These are phyloP conservation scores for Rhizophagus sp. DNA, from an alignment of 192 early-diverging fungal species.

Conservation along the genomic window DNA sequence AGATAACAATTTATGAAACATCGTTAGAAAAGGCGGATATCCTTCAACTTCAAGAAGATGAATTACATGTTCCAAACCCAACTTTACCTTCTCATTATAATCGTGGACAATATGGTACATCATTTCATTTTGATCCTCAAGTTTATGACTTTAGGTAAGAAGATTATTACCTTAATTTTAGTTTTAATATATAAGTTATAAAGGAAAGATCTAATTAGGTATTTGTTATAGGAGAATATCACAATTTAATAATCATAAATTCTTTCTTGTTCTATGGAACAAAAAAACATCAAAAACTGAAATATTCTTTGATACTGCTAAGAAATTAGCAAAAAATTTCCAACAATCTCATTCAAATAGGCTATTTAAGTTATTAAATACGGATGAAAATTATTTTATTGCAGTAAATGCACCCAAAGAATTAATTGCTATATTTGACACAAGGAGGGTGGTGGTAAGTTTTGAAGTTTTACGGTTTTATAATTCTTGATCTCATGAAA, in stretches of 20 bases:
- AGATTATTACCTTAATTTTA: not conserved
- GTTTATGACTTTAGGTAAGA: not conserved
- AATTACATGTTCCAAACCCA: not conserved
- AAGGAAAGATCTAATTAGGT: not conserved
- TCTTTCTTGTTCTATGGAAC: not conserved
- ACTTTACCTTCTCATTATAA: not conserved
- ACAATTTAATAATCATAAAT: not conserved
- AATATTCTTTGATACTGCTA: not conserved
- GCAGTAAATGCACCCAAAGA: constrained; percentile 17
- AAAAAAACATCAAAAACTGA: not conserved
- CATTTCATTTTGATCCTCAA: not conserved
- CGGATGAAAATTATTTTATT: not conserved
- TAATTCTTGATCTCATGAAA: not conserved
- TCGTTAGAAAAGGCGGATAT: not conserved
- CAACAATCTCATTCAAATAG: not conserved
- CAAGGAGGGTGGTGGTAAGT: not conserved
- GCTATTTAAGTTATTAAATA: not conserved
- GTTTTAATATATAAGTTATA: not conserved
- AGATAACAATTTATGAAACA: constrained; percentile 1
- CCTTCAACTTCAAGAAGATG: not conserved
- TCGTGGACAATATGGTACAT: not conserved
- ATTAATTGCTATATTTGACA: constrained; percentile 10
- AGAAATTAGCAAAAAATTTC: not conserved
- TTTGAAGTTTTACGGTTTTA: not conserved
- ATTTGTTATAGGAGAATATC: not conserved